Base-by-base conservation (phyloP, 2,329 filamentous ascomycete genomes). In the Volutella citrinella region DNA sequence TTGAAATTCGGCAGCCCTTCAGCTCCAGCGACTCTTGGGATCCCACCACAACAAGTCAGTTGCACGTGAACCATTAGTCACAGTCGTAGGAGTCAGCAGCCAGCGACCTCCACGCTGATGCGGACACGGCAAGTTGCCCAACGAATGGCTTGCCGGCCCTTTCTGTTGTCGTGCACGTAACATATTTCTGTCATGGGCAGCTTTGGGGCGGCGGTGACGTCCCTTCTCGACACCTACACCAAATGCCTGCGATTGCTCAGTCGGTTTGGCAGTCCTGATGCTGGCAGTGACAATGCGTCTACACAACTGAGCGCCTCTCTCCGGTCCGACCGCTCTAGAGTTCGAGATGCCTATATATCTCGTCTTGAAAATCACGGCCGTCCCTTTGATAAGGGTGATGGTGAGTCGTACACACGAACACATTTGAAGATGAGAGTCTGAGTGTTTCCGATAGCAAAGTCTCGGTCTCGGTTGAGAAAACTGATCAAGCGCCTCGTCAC, bases 161-260 rank as follows among this genome's bases (percentile, higher is more conserved):
- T 13, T 14, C 17, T 26, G 22, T 24, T 24, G 12, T 12, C 22
- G 12, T 24, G 12, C 22, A 24, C 5, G 22, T 13, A 5, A 13
- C 11, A n/a, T 15, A 26, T 10, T 10, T 13, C 10, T 32, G 36
- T 14, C 26, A 47, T 54, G 61, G 63, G 55, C 17, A 54, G 60
- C 21, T 71, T 76, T 42, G 63, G 67, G 32, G 55, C 62, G 31
- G 60, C 61, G 13, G 63, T 76, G 27, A 54, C 56, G 5, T 61
- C 63, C 7, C 57, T 77, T 11, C 52, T 76, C 13, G 61, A 68
- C 29, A 66, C 68, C 10, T 76, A 75, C 37, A 60, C 63, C 30
- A 69, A 60, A 42, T 69, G 68, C 41, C 55, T 71, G 20, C 55
- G 59, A 12, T 57, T 70, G 10, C 54, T 72, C 7, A 66, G 64